These are phyloP conservation scores for Erythrophleum fordii DNA, from an alignment of 306 rosid genomes.

Conservation along the genomic window DNA sequence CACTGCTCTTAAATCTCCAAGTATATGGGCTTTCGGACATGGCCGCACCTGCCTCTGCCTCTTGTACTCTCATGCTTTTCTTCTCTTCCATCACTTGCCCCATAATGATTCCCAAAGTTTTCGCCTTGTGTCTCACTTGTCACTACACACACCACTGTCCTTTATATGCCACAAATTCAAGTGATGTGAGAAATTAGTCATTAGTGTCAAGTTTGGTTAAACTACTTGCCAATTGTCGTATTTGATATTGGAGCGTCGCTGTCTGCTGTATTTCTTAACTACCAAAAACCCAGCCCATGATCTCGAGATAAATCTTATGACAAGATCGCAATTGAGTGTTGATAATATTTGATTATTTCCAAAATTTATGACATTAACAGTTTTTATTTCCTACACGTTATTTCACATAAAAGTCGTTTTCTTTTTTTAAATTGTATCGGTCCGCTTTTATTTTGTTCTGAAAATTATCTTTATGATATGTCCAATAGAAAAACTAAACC, in stretches of 20 bases:
- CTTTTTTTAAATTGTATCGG: too few relatives aligned
- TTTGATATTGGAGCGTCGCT: neutral
- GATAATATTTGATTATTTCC: too few relatives aligned
- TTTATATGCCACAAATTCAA: neutral
- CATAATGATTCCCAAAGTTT: slow-evolving; percentile 28
- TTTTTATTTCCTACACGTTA: too few relatives aligned
- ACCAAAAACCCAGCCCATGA: too few relatives aligned
- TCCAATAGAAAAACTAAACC: too few relatives aligned
- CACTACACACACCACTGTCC: neutral
- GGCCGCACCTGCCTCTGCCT: neutral
- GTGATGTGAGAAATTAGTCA: neutral
- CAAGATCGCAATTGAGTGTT: too few relatives aligned
- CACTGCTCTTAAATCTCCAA: neutral
- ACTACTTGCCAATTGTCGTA: neutral
- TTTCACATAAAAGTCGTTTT: too few relatives aligned
- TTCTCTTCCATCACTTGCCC: slow-evolving; percentile 44
- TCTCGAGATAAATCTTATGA: too few relatives aligned
- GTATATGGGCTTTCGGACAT: neutral
- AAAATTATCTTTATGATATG: too few relatives aligned
- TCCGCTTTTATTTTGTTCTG: too few relatives aligned
- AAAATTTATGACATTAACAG: too few relatives aligned
- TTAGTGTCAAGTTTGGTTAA: neutral
- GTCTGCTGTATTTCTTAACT: neutral
- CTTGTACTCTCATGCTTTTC: neutral
- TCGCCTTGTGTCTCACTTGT: neutral